phyloP scores from a whole-genome alignment of 164 flowering plant species.

The Aristolochia contorta region DNA sequence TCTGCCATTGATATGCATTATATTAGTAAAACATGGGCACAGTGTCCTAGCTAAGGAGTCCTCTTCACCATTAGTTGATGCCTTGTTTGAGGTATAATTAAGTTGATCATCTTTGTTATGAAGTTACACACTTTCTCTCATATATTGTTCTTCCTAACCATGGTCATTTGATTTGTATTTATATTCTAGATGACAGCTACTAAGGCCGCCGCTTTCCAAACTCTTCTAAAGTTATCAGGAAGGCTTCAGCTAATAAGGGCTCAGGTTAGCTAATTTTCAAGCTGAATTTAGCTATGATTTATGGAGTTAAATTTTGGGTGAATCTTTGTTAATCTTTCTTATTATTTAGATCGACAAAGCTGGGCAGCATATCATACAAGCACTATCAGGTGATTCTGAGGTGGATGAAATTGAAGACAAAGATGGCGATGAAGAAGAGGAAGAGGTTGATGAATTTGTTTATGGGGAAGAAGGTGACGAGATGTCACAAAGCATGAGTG shows the following conservation, averaged over 20 bases:
- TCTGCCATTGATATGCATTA: constrained; percentile 67
- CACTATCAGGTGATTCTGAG: constrained; percentile 15
- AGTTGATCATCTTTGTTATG: background rate
- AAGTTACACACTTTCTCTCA: too few relatives aligned
- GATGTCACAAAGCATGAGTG: constrained; percentile 42
- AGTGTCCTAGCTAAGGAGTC: constrained; percentile 42
- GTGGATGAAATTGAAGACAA: constrained; percentile 35
- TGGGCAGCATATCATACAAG: constrained; percentile 17
- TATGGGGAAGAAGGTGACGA: constrained; percentile 46
- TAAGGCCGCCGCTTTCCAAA: constrained; percentile 41
- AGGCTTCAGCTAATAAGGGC: constrained; percentile 70
- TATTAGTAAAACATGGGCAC: constrained; percentile 48
- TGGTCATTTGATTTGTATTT: background rate
- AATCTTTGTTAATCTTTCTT: background rate
- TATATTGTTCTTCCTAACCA: too few relatives aligned
- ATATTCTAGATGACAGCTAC: constrained; percentile 49
- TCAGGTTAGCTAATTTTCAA: constrained; percentile 39
- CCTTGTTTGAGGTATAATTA: constrained; percentile 46
- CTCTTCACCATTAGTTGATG: constrained; percentile 31
- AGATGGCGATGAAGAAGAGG: constrained; percentile 17
- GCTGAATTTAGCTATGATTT: background rate
- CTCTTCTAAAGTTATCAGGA: constrained; percentile 65
- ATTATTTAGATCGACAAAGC: constrained; percentile 53
- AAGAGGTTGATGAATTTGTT: constrained; percentile 39
- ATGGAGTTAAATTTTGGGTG: background rate